Evolutionary conservation across 768 basidiomycete species (phyloP), one percentile per base, ranked within the genome.

Genomic region (Amanita rubescens): DNA sequence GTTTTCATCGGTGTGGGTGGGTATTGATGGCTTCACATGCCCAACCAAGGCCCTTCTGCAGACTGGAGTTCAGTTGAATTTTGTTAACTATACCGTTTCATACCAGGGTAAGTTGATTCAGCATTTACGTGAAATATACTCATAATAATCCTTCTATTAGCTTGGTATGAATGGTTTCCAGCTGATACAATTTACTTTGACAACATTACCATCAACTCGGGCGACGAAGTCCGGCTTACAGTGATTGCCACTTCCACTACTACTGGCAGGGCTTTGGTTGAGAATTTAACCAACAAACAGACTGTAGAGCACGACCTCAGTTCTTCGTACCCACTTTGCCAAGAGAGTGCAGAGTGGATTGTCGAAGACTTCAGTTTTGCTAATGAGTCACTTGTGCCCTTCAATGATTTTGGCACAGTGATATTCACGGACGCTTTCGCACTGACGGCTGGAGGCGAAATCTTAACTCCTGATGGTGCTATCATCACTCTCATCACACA

Each of bases 131-230:
- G 20, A 22, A 43, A 43, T 43, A 43, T 43, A 11, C 17, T 17
- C 24, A 19, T 43, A 30, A 8, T 8, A 12, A 7, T 30, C 10
- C 7, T 11, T 30, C 27, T 30, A 30, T 30, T 43, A 66, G 65
- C 62, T 25, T 67, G 65, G 67, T 65, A 62, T 61, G 67, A 66
- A 54, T 68, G 65, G 62, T 68, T 61, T 62, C 65, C 67, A 24
- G 63, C 62, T 54, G 64, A 60, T 57, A 62, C 67, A 6, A 59
- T 62, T 57, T 66, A 66, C 62, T 69, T 67, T 60, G 57, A 56
- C 42, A 66, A 65, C 56, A 63, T 67, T 53, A 47, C 52, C 39
- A 51, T 69, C 58, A 55, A 42, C 49, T 53, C 66, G 5, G 67
- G 67, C 49, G 58, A 69, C 61, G 51, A 55, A 10, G 58, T 69